These are phyloP conservation scores for Pleurotus tuber-regium DNA, from an alignment of 768 basidiomycete genomes.

Conservation along the genomic window DNA sequence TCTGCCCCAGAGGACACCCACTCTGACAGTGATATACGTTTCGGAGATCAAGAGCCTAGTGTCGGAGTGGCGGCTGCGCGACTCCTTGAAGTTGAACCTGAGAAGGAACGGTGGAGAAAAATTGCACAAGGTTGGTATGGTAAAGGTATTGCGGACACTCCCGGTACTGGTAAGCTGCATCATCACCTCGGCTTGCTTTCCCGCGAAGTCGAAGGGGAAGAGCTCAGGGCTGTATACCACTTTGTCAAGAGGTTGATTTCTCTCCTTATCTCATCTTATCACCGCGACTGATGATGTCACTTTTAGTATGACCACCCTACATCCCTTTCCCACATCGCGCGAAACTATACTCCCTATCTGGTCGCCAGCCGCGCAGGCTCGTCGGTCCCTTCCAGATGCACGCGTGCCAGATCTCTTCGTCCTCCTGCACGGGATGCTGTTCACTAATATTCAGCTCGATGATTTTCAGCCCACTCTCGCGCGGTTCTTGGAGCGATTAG, in stretches of 20 bases:
- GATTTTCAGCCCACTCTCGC: constrained; percentile 81
- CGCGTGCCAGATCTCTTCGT: constrained; percentile 79
- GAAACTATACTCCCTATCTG: constrained; percentile 91
- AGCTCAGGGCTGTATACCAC: constrained; percentile 86
- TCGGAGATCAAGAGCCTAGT: constrained; percentile 40
- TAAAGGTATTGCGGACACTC: constrained; percentile 80
- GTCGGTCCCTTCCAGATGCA: constrained; percentile 75
- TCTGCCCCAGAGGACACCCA: constrained; percentile 15
- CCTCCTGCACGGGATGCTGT: constrained; percentile 94
- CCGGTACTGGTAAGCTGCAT: constrained; percentile 92
- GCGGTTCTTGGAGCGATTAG: constrained; percentile 82
- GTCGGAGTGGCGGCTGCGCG: constrained; percentile 85
- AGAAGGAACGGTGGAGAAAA: constrained; percentile 88
- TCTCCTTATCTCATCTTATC: constrained; percentile 9
- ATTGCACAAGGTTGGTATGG: constrained; percentile 95
- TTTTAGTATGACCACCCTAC: constrained; percentile 83
- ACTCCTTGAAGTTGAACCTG: constrained; percentile 81
- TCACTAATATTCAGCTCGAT: constrained; percentile 93
- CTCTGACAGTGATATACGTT: background rate
- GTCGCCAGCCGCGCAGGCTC: constrained; percentile 70
- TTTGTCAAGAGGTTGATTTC: constrained; percentile 84
- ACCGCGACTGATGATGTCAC: constrained; percentile 9
- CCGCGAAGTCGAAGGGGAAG: constrained; percentile 79
- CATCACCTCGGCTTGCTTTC: constrained; percentile 90
- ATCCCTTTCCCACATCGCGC: constrained; percentile 83